phyloP scores from a whole-genome alignment of 352 stramenopile genomes.

The Globisporangium takayamanum region DNA sequence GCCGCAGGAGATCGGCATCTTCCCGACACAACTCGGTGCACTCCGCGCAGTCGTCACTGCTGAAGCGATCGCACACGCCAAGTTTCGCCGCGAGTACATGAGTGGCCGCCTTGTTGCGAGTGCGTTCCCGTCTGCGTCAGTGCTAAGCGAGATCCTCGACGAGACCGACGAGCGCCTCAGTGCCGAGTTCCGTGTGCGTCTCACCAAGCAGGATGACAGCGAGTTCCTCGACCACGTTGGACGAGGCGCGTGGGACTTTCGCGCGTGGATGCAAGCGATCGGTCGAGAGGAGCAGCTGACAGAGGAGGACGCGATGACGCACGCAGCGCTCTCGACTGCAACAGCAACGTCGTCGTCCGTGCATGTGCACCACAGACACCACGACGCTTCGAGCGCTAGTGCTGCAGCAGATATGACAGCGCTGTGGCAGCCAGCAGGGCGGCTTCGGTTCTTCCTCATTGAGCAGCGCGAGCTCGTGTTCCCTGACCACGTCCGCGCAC shows the following conservation, averaged over 20 bases:
- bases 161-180: conserved; percentile 36
- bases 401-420: background rate
- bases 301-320: conserved; percentile 40
- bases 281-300: conserved; percentile 26
- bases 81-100: conserved; percentile 39
- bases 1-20: conserved; percentile 45
- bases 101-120: conserved; percentile 21
- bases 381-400: background rate
- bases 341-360: background rate
- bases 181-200: conserved; percentile 31
- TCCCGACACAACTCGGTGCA: conserved; percentile 43
- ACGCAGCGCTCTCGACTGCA: background rate
- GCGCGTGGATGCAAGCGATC: conserved; percentile 40
- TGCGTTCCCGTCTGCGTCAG: conserved; percentile 30
- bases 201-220: conserved; percentile 31
- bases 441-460: conserved; percentile 50
- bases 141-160: conserved; percentile 42
- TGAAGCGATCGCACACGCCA: conserved; percentile 42
- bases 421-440: conserved; percentile 34
- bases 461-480: conserved; percentile 35
- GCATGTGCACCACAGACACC: background rate
- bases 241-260: conserved; percentile 32
- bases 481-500: conserved; percentile 26
- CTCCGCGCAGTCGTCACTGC: conserved; percentile 54
- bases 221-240: conserved; percentile 31